A percentile compares a stretch with the other conserved stretches of the same genome.
phyloP scores from a whole-genome alignment of 1,284 basidiomycete genomes.

The Papiliotrema nemorosa region DNA sequence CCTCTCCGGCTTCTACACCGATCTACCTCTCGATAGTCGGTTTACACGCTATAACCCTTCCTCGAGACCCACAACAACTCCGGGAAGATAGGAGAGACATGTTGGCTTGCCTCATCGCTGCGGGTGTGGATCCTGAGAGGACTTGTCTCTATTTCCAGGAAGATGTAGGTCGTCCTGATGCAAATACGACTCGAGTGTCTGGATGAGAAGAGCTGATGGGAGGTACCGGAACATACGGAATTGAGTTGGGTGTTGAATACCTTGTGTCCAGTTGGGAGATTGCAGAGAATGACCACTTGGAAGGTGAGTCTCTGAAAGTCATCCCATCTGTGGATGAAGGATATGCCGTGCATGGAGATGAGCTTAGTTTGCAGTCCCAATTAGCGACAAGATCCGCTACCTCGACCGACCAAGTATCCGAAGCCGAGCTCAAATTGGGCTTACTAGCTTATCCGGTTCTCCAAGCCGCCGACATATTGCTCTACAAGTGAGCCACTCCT shows the following conservation, averaged over 20 bases:
- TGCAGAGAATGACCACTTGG: constrained; percentile 93
- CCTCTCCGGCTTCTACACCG: constrained; percentile 58
- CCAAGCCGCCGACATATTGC: constrained; percentile 87
- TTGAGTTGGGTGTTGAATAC: constrained; percentile 90
- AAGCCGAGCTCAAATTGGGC: constrained; percentile 75
- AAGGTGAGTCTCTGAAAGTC: constrained; percentile 58
- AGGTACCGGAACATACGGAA: constrained; percentile 82
- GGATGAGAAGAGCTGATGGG: constrained; percentile 5
- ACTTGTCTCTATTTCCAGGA: constrained; percentile 85
- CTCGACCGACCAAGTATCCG: constrained; percentile 71
- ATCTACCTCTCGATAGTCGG: constrained; percentile 86
- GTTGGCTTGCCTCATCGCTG: constrained; percentile 76
- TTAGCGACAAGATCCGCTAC: constrained; percentile 66
- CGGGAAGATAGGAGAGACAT: constrained; percentile 66
- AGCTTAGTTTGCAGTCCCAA: constrained; percentile 6
- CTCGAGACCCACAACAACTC: constrained; percentile 70
- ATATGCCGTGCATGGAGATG: neutral
- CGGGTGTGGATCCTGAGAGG: constrained; percentile 75
- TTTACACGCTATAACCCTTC: constrained; percentile 87
- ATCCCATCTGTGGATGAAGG: neutral
- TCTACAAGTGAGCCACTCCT: constrained; percentile 62
- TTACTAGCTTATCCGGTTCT: constrained; percentile 89
- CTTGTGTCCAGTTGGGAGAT: constrained; percentile 72
- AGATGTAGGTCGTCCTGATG: constrained; percentile 56
- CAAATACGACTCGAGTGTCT: too few species aligned